Conservation (phyloP, 768 basidiomycete genomes). For the Termitomyces sp. region DNA sequence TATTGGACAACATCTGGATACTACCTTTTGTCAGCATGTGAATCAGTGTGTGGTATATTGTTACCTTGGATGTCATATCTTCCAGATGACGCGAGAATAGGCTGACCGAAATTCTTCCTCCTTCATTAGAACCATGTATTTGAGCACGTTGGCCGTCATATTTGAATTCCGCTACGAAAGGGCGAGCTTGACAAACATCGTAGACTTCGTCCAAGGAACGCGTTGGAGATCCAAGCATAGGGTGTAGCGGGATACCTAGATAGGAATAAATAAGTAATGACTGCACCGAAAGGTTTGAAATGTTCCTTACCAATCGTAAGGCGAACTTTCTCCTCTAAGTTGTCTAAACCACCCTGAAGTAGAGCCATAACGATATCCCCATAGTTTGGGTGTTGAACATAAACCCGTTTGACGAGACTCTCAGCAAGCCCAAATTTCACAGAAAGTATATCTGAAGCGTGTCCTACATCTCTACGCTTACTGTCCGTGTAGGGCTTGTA, state of each 20-base stretch:
- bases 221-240: slow-evolving; percentile 82
- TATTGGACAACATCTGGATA: slow-evolving; percentile 78
- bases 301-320: slow-evolving; percentile 58
- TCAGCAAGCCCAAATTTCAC: slow-evolving; percentile 52
- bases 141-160: slow-evolving; percentile 87
- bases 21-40: slow-evolving; percentile 26
- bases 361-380: slow-evolving; percentile 61
- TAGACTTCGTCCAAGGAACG: slow-evolving; percentile 85
- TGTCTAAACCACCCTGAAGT: slow-evolving; percentile 54
- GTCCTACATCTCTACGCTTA: slow-evolving; percentile 19
- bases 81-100: slow-evolving; percentile 89
- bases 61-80: slow-evolving; percentile 85
- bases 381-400: slow-evolving; percentile 74
- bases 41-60: neutral
- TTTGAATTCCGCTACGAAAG: slow-evolving; percentile 86
- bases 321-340: slow-evolving; percentile 52
- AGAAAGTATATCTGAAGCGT: slow-evolving; percentile 28
- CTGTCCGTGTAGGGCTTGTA: slow-evolving; percentile 5
- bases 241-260: slow-evolving; percentile 77
- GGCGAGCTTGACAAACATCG: slow-evolving; percentile 51
- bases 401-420: slow-evolving; percentile 61
- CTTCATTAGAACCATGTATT: slow-evolving; percentile 48
- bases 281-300: neutral
- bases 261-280: neutral
- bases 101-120: slow-evolving; percentile 35